phyloP scores from a whole-genome alignment of 345 rosid species.

The Salix udensis region DNA sequence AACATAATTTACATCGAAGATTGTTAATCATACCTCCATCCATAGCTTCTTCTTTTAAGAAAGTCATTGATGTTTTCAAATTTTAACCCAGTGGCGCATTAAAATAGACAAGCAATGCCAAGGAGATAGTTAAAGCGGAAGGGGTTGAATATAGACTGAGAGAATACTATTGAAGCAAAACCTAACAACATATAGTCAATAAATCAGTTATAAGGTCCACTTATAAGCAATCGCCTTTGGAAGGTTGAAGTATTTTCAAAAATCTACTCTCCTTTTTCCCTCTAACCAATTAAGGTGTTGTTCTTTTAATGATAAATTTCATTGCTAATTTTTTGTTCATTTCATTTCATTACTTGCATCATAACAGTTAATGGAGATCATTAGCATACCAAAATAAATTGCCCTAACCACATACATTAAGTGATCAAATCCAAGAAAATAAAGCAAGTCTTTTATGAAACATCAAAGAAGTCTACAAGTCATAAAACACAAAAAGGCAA shows the following conservation, averaged over 20 bases:
- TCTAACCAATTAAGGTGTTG: neutral
- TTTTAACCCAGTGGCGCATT: neutral
- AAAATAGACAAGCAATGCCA: neutral
- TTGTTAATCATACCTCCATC: neutral
- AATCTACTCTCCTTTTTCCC: neutral
- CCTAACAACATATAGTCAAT: neutral
- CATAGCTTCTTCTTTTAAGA: neutral
- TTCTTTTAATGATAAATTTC: neutral
- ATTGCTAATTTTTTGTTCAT: no score
- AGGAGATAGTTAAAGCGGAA: neutral
- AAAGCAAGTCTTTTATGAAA: neutral
- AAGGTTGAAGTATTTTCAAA: neutral
- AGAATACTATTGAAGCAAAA: neutral
- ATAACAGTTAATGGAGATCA: no score
- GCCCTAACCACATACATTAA: neutral
- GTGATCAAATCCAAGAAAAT: neutral
- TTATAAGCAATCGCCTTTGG: neutral
- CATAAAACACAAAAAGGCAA: neutral
- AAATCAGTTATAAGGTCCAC: no score
- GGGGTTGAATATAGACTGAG: neutral
- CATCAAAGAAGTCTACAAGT: neutral
- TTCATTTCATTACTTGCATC: no score
- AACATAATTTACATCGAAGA: neutral
- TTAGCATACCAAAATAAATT: no score
- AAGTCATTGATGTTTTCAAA: neutral